Evolutionary conservation across 2,329 filamentous ascomycete species (phyloP), one percentile per base, ranked within the genome.

Genomic region (Ascochyta viciae-villosae): DNA sequence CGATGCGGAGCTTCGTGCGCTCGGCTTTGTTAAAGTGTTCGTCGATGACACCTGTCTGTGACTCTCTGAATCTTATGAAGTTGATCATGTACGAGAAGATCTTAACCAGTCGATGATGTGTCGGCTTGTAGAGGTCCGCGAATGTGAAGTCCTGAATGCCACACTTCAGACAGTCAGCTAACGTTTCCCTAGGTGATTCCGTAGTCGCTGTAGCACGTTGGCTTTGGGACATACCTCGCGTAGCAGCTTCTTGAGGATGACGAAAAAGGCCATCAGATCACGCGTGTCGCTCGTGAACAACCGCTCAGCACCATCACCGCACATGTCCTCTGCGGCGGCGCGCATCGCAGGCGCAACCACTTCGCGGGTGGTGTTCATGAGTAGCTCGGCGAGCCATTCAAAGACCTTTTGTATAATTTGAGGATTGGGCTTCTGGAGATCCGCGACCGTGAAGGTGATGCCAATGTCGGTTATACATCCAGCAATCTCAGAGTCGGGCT

Each of bases 51-150:
- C 82, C 81, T 1, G 92, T 96, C 76, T 98, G 94, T 60, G 89
- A 92, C 79, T 97, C 93, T 67, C 95, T 90, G 79, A 98, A 99
- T 49, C 95, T 88, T 65, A 98, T 93, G 77, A 99, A 99, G 78
- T 99, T 99, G 81, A 99, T 99, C 62, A 98, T 86, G 77, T 97
- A 97, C 63, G 91, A 96, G 75, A 99, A 95, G 70, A 98, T 96
- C 80, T 95, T 96, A 70, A 94, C 89, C 13, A 98, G 84, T 40
- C 95, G 90, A 54, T 91, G 89, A 72, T 96, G 91, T 1, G 92
- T 96, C 15, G 95, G 95, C 74, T 89, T 90, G 74, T 96, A 94
- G 6, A 99, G 81, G 75, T 99, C 95, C 57, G 88, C 88, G 77
- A 98, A 96, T 33, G 90, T 92, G 70, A 99, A 96, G 76, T 99